Percentiles rank a stretch among this genome's conserved stretches.
These are phyloP conservation scores for Alternaria solani DNA, from an alignment of 2,329 filamentous ascomycete genomes.

Conservation along the genomic window DNA sequence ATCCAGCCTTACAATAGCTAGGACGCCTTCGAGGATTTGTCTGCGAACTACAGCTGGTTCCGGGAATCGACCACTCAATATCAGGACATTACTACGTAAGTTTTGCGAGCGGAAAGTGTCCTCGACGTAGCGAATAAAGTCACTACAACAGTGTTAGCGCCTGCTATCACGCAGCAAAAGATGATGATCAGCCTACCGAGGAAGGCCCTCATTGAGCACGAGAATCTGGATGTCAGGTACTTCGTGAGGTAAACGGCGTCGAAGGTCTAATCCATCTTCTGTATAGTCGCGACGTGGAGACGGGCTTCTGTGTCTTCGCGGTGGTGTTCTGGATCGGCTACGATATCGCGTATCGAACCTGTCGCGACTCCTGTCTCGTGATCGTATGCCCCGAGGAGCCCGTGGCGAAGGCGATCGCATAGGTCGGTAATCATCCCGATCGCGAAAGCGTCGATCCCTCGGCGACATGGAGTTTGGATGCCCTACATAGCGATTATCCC, in stretches of 20 bases:
- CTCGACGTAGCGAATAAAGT: constrained; percentile 86
- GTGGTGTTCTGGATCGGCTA: constrained; percentile 73
- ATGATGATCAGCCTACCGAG: constrained; percentile 33
- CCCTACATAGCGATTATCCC: constrained; percentile 53
- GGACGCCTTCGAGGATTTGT: constrained; percentile 87
- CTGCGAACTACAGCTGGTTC: constrained; percentile 81
- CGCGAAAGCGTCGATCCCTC: constrained; percentile 64
- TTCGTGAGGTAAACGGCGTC: constrained; percentile 74
- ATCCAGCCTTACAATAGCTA: constrained; percentile 81
- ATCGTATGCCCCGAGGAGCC: constrained; percentile 47
- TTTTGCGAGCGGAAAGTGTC: constrained; percentile 74
- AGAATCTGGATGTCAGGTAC: constrained; percentile 92
- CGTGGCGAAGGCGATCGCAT: constrained; percentile 58
- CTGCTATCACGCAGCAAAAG: not conserved
- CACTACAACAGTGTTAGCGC: constrained; percentile 51
- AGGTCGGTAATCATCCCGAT: constrained; percentile 65
- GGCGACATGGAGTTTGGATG: constrained; percentile 48
- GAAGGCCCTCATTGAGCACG: constrained; percentile 73
- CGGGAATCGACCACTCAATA: constrained; percentile 77
- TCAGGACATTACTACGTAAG: constrained; percentile 79
- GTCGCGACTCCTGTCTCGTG: constrained; percentile 53
- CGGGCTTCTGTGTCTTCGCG: constrained; percentile 71
- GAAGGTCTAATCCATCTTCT: constrained; percentile 72
- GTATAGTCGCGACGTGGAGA: constrained; percentile 67
- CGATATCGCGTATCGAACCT: constrained; percentile 60